Evolutionary conservation across 2,329 filamentous ascomycete species (phyloP).

Genomic region (Biscogniauxia mediterranea): DNA sequence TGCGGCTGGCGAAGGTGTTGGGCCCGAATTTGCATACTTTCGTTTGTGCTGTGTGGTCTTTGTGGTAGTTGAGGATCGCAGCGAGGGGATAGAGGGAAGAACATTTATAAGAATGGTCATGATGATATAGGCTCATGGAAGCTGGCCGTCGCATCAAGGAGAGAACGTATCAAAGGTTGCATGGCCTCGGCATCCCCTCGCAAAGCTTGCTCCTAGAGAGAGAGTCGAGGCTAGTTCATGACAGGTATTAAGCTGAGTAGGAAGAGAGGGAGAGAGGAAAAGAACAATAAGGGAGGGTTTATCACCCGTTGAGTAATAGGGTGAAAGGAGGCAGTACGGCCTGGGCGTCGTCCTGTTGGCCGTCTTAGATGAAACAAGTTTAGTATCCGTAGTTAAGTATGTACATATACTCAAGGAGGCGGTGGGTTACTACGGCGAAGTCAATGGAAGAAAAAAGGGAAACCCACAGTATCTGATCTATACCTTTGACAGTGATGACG

Average conservation of each 20-base stretch:
- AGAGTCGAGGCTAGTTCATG: not conserved
- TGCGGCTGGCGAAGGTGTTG: not conserved
- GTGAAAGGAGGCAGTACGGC: too few relatives aligned
- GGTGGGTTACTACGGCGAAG: not conserved
- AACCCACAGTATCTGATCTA: too few relatives aligned
- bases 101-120: slow-evolving; percentile 27
- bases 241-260: not conserved
- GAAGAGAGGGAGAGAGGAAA: not conserved
- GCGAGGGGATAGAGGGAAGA: slow-evolving; percentile 19
- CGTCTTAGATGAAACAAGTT: too few relatives aligned
- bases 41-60: slow-evolving; percentile 5
- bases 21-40: slow-evolving; percentile 4
- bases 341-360: not conserved
- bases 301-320: not conserved
- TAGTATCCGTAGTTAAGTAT: not conserved
- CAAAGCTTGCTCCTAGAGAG: not conserved
- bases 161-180: slow-evolving; percentile 5
- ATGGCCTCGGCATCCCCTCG: slow-evolving; percentile 5
- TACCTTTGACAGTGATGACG: too few relatives aligned
- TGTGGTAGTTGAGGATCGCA: slow-evolving; percentile 7
- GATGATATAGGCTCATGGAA: slow-evolving; percentile 15
- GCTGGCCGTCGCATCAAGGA: slow-evolving; percentile 5
- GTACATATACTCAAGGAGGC: not conserved
- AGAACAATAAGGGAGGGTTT: not conserved
- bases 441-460: not conserved